A percentile compares a stretch with the other conserved stretches of the same genome.
phyloP scores from a whole-genome alignment of 192 early-diverging fungal genomes.

The Coemansia sp. region DNA sequence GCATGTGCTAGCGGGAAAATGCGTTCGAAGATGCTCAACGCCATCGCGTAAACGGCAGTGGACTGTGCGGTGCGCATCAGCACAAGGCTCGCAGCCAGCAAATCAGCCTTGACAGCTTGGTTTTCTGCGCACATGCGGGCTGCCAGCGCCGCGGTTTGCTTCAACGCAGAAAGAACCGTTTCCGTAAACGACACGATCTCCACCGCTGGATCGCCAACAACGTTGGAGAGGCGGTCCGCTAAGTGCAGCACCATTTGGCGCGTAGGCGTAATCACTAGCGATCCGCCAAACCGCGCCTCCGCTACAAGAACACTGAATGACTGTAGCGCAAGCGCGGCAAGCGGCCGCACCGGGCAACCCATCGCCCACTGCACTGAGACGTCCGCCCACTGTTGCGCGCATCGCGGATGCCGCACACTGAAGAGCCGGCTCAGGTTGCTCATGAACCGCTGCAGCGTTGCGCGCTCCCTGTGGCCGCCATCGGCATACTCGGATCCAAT shows the following conservation, averaged over 20 bases:
- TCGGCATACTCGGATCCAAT: slow-evolving; percentile 13
- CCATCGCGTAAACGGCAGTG: slow-evolving; percentile 21
- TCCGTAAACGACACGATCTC: slow-evolving; percentile 36
- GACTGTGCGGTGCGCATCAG: slow-evolving; percentile 40
- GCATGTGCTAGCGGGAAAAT: slow-evolving; percentile 27
- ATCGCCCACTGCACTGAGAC: slow-evolving; percentile 48
- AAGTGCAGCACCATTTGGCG: slow-evolving; percentile 42
- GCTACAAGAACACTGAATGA: slow-evolving; percentile 33
- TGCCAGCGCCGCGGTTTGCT: slow-evolving; percentile 33
- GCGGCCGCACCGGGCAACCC: slow-evolving; percentile 38
- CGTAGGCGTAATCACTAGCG: slow-evolving; percentile 40
- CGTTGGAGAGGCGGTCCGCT: slow-evolving; percentile 48
- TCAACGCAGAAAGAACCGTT: slow-evolving; percentile 33
- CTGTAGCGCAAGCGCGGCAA: slow-evolving; percentile 32
- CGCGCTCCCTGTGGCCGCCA: slow-evolving; percentile 16
- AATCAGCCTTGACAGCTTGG: slow-evolving; percentile 20
- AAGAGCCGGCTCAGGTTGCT: slow-evolving; percentile 40
- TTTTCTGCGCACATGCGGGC: slow-evolving; percentile 35
- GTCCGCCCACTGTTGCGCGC: slow-evolving; percentile 40
- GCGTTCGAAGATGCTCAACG: slow-evolving; percentile 49
- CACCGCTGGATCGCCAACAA: slow-evolving; percentile 32
- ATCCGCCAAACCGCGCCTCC: slow-evolving; percentile 38
- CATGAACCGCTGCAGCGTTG: slow-evolving; percentile 32
- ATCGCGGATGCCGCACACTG: slow-evolving; percentile 20
- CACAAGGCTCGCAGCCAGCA: slow-evolving; percentile 29